Percentiles rank a stretch among this genome's conserved stretches.
Evolutionary conservation across 129 eudicot genomes (phyloP).

Genomic region (Lactuca sativa): DNA sequence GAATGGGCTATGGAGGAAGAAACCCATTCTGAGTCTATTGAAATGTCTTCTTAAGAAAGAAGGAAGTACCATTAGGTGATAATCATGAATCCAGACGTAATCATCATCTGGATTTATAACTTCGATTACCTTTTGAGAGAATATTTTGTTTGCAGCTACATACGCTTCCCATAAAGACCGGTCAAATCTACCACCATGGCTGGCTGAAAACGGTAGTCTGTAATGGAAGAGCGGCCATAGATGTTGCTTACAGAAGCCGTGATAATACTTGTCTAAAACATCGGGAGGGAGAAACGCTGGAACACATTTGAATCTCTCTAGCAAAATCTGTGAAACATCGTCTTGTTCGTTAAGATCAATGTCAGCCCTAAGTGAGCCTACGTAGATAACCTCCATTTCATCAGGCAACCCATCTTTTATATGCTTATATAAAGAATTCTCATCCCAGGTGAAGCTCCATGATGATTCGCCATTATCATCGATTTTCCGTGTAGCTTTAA

Average conservation of each 20-base stretch:
- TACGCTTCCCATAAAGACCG: constrained; percentile 72
- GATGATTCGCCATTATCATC: constrained; percentile 35
- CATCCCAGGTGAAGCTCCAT: constrained; percentile 62
- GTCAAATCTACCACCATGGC: constrained; percentile 59
- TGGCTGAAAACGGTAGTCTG: constrained; percentile 51
- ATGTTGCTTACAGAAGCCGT: constrained; percentile 67
- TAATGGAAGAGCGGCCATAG: constrained; percentile 64
- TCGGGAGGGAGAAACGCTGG: constrained; percentile 54
- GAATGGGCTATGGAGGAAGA: constrained; percentile 62
- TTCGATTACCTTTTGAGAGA: constrained; percentile 61
- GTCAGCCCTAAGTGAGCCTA: constrained; percentile 55
- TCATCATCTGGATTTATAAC: constrained; percentile 71
- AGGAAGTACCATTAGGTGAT: constrained; percentile 63
- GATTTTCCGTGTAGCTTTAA: constrained; percentile 40
- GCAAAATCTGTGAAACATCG: constrained; percentile 49
- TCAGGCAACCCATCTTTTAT: constrained; percentile 59
- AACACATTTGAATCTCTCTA: constrained; percentile 59
- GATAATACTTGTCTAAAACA: constrained; percentile 47
- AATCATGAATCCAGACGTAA: constrained; percentile 67
- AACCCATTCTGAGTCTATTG: constrained; percentile 56
- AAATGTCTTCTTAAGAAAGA: constrained; percentile 59
- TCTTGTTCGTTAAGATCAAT: constrained; percentile 52
- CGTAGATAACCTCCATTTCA: constrained; percentile 61
- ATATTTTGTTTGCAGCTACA: constrained; percentile 65
- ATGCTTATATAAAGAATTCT: constrained; percentile 49